Conservation (phyloP, 257 asterid species). For the Fraxinus quadrangulata region DNA sequence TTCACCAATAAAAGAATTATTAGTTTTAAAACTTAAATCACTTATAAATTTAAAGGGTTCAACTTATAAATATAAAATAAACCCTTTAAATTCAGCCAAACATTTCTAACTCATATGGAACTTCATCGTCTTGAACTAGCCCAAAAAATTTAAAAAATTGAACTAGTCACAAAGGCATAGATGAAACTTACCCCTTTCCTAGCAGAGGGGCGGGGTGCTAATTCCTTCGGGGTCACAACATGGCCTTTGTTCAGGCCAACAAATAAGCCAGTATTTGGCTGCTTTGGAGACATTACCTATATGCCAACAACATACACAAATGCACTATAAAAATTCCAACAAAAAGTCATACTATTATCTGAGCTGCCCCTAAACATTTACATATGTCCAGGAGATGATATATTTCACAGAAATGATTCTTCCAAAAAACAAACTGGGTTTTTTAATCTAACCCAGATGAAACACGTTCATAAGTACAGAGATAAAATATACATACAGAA, state of each 20-base stretch:
- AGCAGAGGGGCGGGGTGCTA: slow-evolving; percentile 45
- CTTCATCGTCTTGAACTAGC: background rate
- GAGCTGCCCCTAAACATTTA: background rate
- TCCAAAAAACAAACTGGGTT: background rate
- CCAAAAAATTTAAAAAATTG: background rate
- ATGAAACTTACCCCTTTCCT: slow-evolving; percentile 45
- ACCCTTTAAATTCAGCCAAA: background rate
- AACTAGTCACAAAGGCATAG: background rate
- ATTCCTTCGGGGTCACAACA: slow-evolving; percentile 45
- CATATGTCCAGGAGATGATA: background rate
- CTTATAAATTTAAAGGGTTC: background rate
- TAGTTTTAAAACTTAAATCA: background rate
- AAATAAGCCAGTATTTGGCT: slow-evolving; percentile 37
- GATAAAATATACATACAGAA: background rate
- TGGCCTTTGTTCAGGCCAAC: slow-evolving; percentile 51
- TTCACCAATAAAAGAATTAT: background rate
- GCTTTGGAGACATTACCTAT: slow-evolving; percentile 46
- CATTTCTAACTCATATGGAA: background rate
- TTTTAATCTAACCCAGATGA: background rate
- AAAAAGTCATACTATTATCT: background rate
- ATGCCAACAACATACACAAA: background rate
- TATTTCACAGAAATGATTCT: background rate
- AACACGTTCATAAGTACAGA: background rate
- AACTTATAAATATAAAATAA: background rate
- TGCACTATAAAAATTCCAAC: background rate